Evolutionary conservation across 1,284 basidiomycete genomes (phyloP), one percentile per base, ranked within the genome.

Genomic region (Stygiomarasmius scandens): DNA sequence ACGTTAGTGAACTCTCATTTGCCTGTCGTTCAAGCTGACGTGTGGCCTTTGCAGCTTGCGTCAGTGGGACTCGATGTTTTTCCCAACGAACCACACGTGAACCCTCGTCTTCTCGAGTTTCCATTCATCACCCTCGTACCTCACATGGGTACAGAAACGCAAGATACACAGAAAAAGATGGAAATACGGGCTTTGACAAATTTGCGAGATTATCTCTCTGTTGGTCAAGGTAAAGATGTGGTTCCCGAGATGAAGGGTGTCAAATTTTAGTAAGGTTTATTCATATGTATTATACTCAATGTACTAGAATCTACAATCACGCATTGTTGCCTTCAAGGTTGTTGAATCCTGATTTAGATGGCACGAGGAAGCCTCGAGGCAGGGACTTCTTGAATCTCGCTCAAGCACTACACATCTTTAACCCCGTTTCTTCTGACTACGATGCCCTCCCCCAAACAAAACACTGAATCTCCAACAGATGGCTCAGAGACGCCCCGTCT

Each of bases 51-150:
- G 58, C 67, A 95, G 90, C 82, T 95, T 58, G 85, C 82, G 51
- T 87, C 87, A 1, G 90, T 92, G 20, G 95, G 95, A 22, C 78
- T 98, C 22, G 95, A 97, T 64, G 95, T 96, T 27, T 97, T 84
- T 76, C 92, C 93, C 3, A 81, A 94, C 71, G 95, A 97, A 71
- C 95, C 94, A 1, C 74, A 86, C 46, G 87, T 96, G 54, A 92
- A 96, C 71, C 89, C 90, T 1, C 83, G 86, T 20, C 75, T 96
- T 41, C 78, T 94, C 58, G 81, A 85, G 12, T 92, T 93, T 73
- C 86, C 89, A 27, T 89, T 93, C 64, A 86, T 93, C 61, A 90
- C 89, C 14, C 78, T 96, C 12, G 81, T 96, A 19, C 95, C 95
- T 1, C 95, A 96, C 71, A 89, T 96, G 87, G 94, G 94, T 38